These are phyloP conservation scores for Wallacemonas rigidus DNA, from an alignment of 208 protist genomes.

Conservation along the genomic window DNA sequence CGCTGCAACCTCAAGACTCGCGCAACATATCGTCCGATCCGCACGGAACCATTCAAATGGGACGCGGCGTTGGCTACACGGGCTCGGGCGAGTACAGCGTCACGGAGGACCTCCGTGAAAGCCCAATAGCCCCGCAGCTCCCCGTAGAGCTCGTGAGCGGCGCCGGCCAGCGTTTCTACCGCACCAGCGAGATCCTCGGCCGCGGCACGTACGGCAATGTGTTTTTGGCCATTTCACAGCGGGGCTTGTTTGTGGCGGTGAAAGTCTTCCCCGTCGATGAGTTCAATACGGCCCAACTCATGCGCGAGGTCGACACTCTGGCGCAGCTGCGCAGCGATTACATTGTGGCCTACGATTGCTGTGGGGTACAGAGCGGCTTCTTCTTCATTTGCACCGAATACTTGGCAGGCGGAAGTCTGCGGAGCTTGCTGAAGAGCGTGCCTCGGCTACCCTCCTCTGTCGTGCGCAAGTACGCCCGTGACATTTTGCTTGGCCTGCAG, in stretches of 20 bases:
- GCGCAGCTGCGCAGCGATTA: constrained; percentile 83
- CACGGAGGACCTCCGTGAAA: neutral
- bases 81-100: constrained; percentile 5
- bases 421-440: constrained; percentile 51
- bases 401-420: constrained; percentile 76
- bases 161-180: constrained; percentile 47
- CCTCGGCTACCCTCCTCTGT: constrained; percentile 41
- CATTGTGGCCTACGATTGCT: constrained; percentile 95
- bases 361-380: constrained; percentile 54
- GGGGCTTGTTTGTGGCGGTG: constrained; percentile 67
- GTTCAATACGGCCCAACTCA: constrained; percentile 28
- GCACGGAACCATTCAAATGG: neutral
- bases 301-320: constrained; percentile 76
- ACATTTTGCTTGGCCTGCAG: constrained; percentile 72
- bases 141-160: constrained; percentile 39
- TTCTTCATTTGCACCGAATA: constrained; percentile 89
- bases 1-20: neutral
- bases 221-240: constrained; percentile 65
- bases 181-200: constrained; percentile 48
- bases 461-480: constrained; percentile 55
- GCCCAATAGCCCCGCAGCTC: constrained; percentile 5
- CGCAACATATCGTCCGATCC: constrained; percentile 1
- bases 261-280: constrained; percentile 53
- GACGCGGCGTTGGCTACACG: too few species aligned
- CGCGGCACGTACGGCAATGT: constrained; percentile 68